Evolutionary conservation across 495 filamentous ascomycete species (phyloP), one percentile per base, ranked within the genome.

Genomic region (Clohesyomyces aquaticus): DNA sequence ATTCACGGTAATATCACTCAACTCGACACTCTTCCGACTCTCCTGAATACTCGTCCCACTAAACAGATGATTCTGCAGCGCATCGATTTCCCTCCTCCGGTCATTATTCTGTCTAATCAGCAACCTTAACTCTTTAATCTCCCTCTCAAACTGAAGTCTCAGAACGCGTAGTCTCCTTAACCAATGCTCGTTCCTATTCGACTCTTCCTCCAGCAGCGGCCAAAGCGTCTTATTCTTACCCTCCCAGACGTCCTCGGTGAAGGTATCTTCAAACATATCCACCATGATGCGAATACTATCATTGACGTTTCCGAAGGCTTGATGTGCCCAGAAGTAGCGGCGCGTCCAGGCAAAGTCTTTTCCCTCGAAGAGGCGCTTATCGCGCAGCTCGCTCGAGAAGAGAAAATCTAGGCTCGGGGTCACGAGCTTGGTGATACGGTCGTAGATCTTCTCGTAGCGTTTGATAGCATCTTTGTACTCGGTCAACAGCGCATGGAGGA

Each of bases 361-460:
- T 67, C 85, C 82, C 67, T 85, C 83, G 69, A 85, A 85, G 8
- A 84, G 74, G 23, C 84, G 76, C 61, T 73, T 76, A 67, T 85
- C 82, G 23, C 83, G 75, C 16, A 80, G 70, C 14, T 68, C 68
- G 21, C 66, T 59, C 58, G 80, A 69, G 73, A 84, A 85, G 76
- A 85, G 82, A 71, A 85, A 85, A 8, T 79, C 74, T 12, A 77
- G 71, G 70, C 80, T 80, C 4, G 82, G 81, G 0, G 77, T 79
- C 58, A 84, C 76, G 47, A 83, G 73, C 26, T 77, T 76, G 0
- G 76, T 78, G 53, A 85, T 81, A 27, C 67, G 62, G 23, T 75
- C 69, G 50, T 82, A 77, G 6, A 83, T 75, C 28, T 76, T 70
- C 14, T 72, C 72, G 59, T 83, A 77, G 18, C 82, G 67, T 50